Evolutionary conservation across 192 early-diverging fungal species (phyloP).

Genomic region (Geosiphon pyriformis): DNA sequence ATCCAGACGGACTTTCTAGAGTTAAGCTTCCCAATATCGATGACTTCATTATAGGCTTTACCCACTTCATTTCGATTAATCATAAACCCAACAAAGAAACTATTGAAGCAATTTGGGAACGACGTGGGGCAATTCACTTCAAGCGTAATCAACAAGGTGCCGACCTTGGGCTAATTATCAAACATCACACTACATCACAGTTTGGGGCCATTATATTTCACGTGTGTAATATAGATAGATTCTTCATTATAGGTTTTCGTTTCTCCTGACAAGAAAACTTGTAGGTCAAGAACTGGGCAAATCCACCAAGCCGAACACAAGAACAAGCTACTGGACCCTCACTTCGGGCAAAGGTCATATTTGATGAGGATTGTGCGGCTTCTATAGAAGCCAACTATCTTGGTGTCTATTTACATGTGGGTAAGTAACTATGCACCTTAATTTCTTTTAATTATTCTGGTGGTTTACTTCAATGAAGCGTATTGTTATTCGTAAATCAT

Average conservation of each 20-base stretch:
- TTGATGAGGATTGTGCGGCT: slow-evolving; percentile 5
- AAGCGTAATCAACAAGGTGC: slow-evolving; percentile 3
- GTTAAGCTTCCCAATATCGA: not conserved
- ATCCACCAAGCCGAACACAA: not conserved
- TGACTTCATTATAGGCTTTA: not conserved
- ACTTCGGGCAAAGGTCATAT: not conserved
- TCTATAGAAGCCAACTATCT: not conserved
- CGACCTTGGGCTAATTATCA: not conserved
- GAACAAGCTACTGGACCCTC: not conserved
- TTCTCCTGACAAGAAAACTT: not conserved
- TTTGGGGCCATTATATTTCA: not conserved
- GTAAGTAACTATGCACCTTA: not conserved
- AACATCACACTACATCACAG: not conserved
- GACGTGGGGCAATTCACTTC: not conserved
- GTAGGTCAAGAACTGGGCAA: slow-evolving; percentile 3
- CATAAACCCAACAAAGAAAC: not conserved
- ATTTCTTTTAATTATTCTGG: not conserved
- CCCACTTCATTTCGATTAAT: slow-evolving; percentile 2
- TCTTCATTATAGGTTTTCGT: not conserved
- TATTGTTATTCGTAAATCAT: slow-evolving; percentile 1
- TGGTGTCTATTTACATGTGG: not conserved
- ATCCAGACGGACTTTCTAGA: not conserved
- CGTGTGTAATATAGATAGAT: not conserved
- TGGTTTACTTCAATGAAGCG: not conserved
- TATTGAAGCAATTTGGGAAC: not conserved